Base-by-base conservation (phyloP, 495 filamentous ascomycete species). In the Parathielavia hyrcaniae region DNA sequence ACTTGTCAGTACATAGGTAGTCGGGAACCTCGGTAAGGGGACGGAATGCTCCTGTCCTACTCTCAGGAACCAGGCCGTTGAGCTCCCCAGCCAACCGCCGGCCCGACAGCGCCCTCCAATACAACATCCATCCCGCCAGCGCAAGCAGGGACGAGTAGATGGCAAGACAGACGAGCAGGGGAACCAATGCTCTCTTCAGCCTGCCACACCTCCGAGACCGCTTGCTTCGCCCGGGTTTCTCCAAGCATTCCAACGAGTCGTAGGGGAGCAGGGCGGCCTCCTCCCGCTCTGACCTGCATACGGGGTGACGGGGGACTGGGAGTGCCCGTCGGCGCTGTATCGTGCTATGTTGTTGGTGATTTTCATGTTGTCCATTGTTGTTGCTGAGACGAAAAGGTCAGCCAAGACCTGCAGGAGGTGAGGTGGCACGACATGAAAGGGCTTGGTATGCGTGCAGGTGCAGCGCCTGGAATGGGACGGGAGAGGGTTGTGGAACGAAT, bases 11-110 rank as follows among this genome's bases (percentile, higher is more conserved):
- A 38, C 17, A 6, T 2, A 26, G 4, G 5, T 22, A 7, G 30
- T 20, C 5, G 16, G 12, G 40, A n/a, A 32, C 4, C 47, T 11
- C 9, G 10, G 34, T 46, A 10, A n/a, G n/a, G n/a, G n/a, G n/a
- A n/a, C n/a, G n/a, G n/a, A n/a, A n/a, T n/a, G n/a, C n/a, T n/a
- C n/a, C n/a, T n/a, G n/a, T n/a, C 34, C 12, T 20, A 56, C 53
- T 48, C 17, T 56, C 22, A 0, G 53, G 44, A 1, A 56, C 32
- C 34, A 56, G 10, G 20, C 34, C 44, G 9, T 56, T 56, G 34
- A 56, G 11, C 17, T 56, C 53, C 6, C 43, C 53, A 0, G 14
- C 19, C 41, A 36, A 14, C 2, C 17, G n/a, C 13, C 13, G 10
- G 14, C 32, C 30, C 1, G 32, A 14, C 13, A 36, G 5, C 26